Evolutionary conservation across 2,329 filamentous ascomycete species (phyloP), one percentile per base, ranked within the genome.

Genomic region (Teratosphaeria epicoccoides): DNA sequence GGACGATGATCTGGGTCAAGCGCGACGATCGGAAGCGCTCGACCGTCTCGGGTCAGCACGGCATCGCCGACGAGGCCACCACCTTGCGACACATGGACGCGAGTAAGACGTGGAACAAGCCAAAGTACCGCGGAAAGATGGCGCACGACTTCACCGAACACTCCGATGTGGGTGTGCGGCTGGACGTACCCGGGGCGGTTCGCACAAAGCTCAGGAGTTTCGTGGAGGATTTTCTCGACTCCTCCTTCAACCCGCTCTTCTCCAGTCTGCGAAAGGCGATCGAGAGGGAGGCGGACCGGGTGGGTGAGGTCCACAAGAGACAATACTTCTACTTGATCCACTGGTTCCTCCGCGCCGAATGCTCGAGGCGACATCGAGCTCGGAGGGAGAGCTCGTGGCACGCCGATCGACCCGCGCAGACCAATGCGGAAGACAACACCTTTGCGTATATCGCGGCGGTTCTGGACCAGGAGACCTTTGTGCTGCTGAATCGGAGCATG

Each of bases 1-100:
- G 93, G 2, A 95, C 90, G 10, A 97, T 97, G 87, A 83, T 96
- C 28, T 97, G 91, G 90, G 82, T 98, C 33, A 88, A 95, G 71
- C 78, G 90, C 51, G 86, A 89, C 47, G 85, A 90, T 59, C 83
- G 85, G 48, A 90, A 90, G 63, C 80, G 93, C 61, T 85, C 87
- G 0, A 89, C 90, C 0, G 79, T 98, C 1, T 90, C 89, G 0
- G 93, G 93, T 1, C 91, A 97, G 65, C 85, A 89, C 60, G 87
- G 87, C 4, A 78, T 98, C 44, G 79, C 82, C 2, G 83, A 88
- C 61, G 79, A 82, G 6, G 78, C 85, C 7, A 79, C 80, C 37
- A 85, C 86, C 6, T 79, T 95, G 58, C 78, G 86, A 48, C 94
- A 95, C 67, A 89, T 98, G 81, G 93, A 98, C 63, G 83, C 80